These are phyloP conservation scores for Saccharomyces mikatae DNA, from an alignment of 805 yeast species.

Conservation along the genomic window DNA sequence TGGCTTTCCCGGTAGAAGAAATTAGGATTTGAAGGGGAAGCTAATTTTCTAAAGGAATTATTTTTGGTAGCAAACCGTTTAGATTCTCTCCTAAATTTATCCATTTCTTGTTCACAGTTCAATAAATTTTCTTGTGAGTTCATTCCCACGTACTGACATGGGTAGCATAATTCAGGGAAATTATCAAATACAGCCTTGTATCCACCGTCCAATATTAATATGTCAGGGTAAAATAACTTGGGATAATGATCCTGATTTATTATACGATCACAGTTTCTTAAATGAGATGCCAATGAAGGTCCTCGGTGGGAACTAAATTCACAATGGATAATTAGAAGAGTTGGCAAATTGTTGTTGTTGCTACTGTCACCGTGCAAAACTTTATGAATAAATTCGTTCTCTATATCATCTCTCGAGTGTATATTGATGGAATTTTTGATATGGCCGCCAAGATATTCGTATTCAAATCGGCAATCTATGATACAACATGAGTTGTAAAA, in stretches of 20 bases:
- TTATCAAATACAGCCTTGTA: constrained; percentile 67
- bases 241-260: constrained; percentile 74
- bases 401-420: constrained; percentile 61
- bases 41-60: constrained; percentile 25
- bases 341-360: constrained; percentile 11
- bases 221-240: constrained; percentile 74
- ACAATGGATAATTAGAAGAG: constrained; percentile 79
- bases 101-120: constrained; percentile 45
- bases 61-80: constrained; percentile 30
- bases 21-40: constrained; percentile 15
- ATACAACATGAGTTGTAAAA: constrained; percentile 51
- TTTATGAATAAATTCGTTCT: constrained; percentile 39
- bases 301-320: constrained; percentile 90
- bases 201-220: constrained; percentile 85
- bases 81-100: constrained; percentile 41
- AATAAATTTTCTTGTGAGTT: constrained; percentile 33
- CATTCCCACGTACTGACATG: constrained; percentile 83
- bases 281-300: constrained; percentile 84
- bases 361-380: constrained; percentile 1
- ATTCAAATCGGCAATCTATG: constrained; percentile 86
- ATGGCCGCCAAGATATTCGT: constrained; percentile 91
- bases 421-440: constrained; percentile 75
- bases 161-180: constrained; percentile 53
- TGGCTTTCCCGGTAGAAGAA: neutral
- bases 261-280: constrained; percentile 75